These are phyloP conservation scores for Termitomyces sp. DNA, from an alignment of 768 basidiomycete genomes.

Conservation along the genomic window DNA sequence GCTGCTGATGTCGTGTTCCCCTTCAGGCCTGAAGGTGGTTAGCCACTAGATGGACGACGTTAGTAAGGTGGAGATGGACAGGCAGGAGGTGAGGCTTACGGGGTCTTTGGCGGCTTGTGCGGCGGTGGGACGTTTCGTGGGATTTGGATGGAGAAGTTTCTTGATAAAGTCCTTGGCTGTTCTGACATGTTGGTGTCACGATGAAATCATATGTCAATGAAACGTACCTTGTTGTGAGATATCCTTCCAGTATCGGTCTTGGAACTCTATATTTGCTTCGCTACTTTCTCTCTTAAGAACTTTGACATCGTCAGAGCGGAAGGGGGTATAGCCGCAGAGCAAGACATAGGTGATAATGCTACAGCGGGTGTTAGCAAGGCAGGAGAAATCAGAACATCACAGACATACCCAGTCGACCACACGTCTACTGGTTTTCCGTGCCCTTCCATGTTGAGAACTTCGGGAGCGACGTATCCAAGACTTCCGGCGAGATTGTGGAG, in stretches of 20 bases:
- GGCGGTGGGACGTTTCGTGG: constrained; percentile 68
- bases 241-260: constrained; percentile 93
- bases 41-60: constrained; percentile 54
- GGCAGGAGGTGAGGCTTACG: constrained; percentile 34
- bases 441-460: constrained; percentile 74
- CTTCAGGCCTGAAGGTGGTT: constrained; percentile 57
- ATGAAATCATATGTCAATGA: not conserved
- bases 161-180: constrained; percentile 85
- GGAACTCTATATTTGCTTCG: constrained; percentile 83
- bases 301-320: constrained; percentile 77
- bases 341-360: constrained; percentile 95
- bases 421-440: constrained; percentile 93
- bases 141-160: constrained; percentile 66
- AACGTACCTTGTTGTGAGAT: constrained; percentile 68
- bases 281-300: constrained; percentile 83
- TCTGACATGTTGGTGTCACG: not conserved
- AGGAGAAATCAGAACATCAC: not conserved
- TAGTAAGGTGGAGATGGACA: not conserved
- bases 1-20: constrained; percentile 67
- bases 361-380: not conserved
- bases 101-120: constrained; percentile 64
- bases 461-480: constrained; percentile 90
- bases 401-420: constrained; percentile 84
- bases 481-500: constrained; percentile 73
- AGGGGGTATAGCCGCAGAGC: constrained; percentile 93